Evolutionary conservation across 1,284 basidiomycete genomes (phyloP).

Genomic region (Pascua guehoae): DNA sequence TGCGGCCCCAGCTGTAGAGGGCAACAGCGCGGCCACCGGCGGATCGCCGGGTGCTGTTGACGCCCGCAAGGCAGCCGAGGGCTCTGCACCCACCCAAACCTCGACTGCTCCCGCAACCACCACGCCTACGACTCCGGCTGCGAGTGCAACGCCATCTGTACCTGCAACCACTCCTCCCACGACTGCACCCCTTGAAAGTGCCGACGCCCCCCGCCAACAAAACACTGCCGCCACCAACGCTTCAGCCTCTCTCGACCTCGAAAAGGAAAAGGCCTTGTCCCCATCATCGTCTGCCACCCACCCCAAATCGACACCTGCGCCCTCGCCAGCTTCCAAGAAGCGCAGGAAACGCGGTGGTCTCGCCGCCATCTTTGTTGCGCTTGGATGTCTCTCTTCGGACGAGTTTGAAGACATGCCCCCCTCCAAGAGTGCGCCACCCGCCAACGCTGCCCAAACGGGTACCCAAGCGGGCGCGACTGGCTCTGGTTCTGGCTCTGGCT

Average conservation of each 20-base stretch:
- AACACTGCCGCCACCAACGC: neutral
- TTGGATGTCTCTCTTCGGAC: constrained; percentile 41
- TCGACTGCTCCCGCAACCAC: neutral
- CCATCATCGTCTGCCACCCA: neutral
- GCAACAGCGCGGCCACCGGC: no score
- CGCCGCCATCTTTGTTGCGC: constrained; percentile 33
- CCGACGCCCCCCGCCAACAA: neutral
- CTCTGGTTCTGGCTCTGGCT: neutral
- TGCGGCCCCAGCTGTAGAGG: neutral
- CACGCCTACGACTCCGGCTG: neutral
- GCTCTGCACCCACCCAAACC: neutral
- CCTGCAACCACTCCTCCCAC: constrained; percentile 1
- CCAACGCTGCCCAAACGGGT: constrained; percentile 2
- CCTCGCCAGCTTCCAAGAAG: constrained; percentile 26
- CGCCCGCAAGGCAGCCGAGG: no score
- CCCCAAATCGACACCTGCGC: neutral
- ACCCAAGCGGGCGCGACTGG: neutral
- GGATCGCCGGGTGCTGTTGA: no score
- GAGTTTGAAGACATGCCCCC: constrained; percentile 41
- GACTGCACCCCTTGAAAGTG: neutral
- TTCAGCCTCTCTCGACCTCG: neutral
- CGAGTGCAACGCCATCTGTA: neutral
- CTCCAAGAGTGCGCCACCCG: constrained; percentile 10
- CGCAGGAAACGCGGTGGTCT: constrained; percentile 40
- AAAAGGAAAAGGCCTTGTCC: neutral